Conservation (phyloP, 306 rosid species). For the Abrus pulchellus region DNA sequence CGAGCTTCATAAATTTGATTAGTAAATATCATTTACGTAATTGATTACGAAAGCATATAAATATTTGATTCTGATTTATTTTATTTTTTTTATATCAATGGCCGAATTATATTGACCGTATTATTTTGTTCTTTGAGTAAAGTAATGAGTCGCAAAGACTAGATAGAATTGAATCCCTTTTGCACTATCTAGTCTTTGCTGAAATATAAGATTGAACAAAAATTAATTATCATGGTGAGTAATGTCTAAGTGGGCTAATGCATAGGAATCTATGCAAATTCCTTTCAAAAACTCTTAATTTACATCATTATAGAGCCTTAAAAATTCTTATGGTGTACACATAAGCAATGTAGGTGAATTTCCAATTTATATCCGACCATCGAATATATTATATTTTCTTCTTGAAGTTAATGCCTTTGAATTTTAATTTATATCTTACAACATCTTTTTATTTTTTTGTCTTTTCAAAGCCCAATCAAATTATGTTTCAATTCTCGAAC, state of each 20-base stretch:
- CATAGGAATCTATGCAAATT: constrained; percentile 62
- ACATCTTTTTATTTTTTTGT: too few species aligned
- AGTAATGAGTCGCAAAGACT: constrained; percentile 32
- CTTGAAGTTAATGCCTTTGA: background rate
- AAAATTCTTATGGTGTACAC: background rate
- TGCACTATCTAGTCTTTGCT: constrained; percentile 3
- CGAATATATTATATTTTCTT: constrained; percentile 7
- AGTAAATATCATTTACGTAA: constrained; percentile 27
- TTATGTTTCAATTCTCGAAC: too few species aligned
- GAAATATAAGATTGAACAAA: constrained; percentile 35
- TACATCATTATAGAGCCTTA: too few species aligned
- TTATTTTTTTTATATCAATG: background rate
- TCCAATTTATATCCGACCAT: too few species aligned
- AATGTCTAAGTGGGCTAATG: constrained; percentile 11
- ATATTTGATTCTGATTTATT: constrained; percentile 38
- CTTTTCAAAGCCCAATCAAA: too few species aligned
- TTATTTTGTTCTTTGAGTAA: constrained; percentile 42
- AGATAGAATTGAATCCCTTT: constrained; percentile 15
- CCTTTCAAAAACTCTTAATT: constrained; percentile 31
- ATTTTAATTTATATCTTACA: too few species aligned
- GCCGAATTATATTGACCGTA: constrained; percentile 50
- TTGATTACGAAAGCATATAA: constrained; percentile 42
- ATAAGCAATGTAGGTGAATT: too few species aligned
- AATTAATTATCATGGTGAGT: constrained; percentile 30
- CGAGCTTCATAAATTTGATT: background rate